A percentile compares a stretch with the other conserved stretches of the same genome.
Conservation (phyloP, 1,284 basidiomycete genomes). For the Malassezia equina region DNA sequence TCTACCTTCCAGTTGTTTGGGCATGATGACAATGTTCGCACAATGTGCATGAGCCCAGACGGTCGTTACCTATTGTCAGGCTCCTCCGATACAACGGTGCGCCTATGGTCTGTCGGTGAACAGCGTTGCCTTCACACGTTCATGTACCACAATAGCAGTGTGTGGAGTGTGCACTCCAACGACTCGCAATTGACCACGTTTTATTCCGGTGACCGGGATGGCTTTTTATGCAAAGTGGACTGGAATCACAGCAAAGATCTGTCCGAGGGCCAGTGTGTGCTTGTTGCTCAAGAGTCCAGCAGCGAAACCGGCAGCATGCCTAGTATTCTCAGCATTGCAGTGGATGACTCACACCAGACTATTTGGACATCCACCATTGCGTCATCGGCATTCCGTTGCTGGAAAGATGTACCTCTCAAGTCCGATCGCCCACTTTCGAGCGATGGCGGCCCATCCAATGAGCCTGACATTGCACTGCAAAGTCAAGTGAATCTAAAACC, state of each 20-base stretch:
- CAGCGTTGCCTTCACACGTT: slow-evolving; percentile 92
- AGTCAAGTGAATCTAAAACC: not conserved
- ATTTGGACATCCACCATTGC: slow-evolving; percentile 80
- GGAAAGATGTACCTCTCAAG: slow-evolving; percentile 56
- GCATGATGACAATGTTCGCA: slow-evolving; percentile 90
- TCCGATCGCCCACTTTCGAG: slow-evolving; percentile 14
- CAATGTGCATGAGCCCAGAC: slow-evolving; percentile 77
- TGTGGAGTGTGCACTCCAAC: slow-evolving; percentile 81
- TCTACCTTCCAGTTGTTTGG: slow-evolving; percentile 52
- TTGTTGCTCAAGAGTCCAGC: slow-evolving; percentile 52
- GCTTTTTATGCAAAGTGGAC: slow-evolving; percentile 79
- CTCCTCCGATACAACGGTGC: slow-evolving; percentile 58
- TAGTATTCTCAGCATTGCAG: slow-evolving; percentile 73
- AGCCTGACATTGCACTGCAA: not conserved
- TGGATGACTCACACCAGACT: slow-evolving; percentile 65
- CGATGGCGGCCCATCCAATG: slow-evolving; percentile 1
- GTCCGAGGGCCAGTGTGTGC: slow-evolving; percentile 75
- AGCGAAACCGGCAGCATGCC: slow-evolving; percentile 50
- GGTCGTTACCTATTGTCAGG: slow-evolving; percentile 57
- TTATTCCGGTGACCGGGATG: slow-evolving; percentile 88
- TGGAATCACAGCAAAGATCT: slow-evolving; percentile 69
- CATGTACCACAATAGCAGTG: slow-evolving; percentile 84
- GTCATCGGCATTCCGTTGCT: slow-evolving; percentile 64
- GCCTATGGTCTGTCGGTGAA: slow-evolving; percentile 81
- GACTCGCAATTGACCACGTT: slow-evolving; percentile 83